Base-by-base conservation (phyloP, 2,329 filamentous ascomycete genomes). In the Cladosporium velox region DNA sequence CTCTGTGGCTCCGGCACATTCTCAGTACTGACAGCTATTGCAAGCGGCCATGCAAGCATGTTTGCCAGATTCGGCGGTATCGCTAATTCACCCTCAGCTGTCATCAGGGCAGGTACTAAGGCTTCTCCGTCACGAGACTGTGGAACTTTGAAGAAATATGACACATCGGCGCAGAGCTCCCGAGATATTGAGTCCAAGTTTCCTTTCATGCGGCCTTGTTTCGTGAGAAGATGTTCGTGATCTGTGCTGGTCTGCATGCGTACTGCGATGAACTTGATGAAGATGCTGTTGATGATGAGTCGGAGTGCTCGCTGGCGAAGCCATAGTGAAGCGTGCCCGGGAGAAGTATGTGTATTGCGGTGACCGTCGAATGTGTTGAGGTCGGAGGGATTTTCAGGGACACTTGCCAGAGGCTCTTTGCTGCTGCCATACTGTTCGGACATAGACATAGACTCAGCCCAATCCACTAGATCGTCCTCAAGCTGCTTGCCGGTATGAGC, bases 261-360 rank as follows among this genome's bases (percentile, higher is more conserved):
- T 10, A 57, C 26, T 18, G 51, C n/a, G 38, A 64, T 55, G 26
- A 64, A 64, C 28, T 57, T 64, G 51, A 64, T 44, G n/a, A 64
- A 64, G 30, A 73, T 70, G 57, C 68, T 70, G 47, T 70, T 71
- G 8, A 70, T 59, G 28, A 72, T 68, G 4, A 74, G 61, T 7
- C 70, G 68, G 26, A 66, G 62, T 34, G 68, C 69, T 24, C 70
- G 71, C 44, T 73, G 70, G 32, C 71, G 67, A 32, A 70, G 66
- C 71, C 70, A 73, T 12, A 72, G 47, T 4, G 69, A 67, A 26
- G 72, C 72, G 61, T 74, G 71, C 24, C 67, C 65, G 24, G 67
- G 69, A 5, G 69, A 68, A 3, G 44, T 54, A 61, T 72, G 71
- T 18, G 51, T 21, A 26, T 64, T 57, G 11, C 8, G 41, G 5